A percentile compares a stretch with the other conserved stretches of the same genome.
Conservation (phyloP, 108 stramenopile genomes). For the Ochromonas danica region DNA sequence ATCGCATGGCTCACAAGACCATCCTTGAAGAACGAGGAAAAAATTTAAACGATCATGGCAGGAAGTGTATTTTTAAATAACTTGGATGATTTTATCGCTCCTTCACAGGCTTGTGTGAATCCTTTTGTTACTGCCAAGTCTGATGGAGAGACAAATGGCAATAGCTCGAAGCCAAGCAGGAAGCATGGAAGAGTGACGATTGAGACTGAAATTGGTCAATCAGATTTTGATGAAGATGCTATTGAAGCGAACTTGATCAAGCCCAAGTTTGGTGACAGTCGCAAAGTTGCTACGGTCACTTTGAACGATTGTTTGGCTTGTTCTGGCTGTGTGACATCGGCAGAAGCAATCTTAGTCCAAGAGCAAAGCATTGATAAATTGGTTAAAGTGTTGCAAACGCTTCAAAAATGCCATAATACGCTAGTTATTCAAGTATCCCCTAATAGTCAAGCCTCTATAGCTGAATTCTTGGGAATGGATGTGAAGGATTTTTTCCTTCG, state of each 20-base stretch:
- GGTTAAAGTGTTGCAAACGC: not conserved
- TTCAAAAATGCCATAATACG: not conserved
- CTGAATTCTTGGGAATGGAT: constrained; percentile 43
- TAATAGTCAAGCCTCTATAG: constrained; percentile 40
- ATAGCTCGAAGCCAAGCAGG: constrained; percentile 27
- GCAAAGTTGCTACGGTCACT: constrained; percentile 64
- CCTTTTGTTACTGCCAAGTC: constrained; percentile 46
- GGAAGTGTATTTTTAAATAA: constrained; percentile 55
- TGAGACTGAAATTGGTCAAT: constrained; percentile 32
- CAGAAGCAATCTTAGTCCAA: constrained; percentile 91
- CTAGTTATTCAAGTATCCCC: constrained; percentile 8
- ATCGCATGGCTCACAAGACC: no score
- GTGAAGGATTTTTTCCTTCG: not conserved
- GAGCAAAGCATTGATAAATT: constrained; percentile 73
- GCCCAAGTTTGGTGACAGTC: not conserved
- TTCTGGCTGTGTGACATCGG: constrained; percentile 94
- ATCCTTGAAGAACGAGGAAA: no score
- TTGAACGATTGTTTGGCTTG: constrained; percentile 97
- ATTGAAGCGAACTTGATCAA: constrained; percentile 57
- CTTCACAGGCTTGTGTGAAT: constrained; percentile 63
- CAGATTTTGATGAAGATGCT: constrained; percentile 30
- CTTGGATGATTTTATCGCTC: constrained; percentile 62
- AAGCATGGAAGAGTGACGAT: constrained; percentile 37
- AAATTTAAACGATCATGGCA: no score
- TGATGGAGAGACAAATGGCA: not conserved